Conservation (phyloP, 2,329 filamentous ascomycete genomes). For the Ophiostoma tasmaniense region DNA sequence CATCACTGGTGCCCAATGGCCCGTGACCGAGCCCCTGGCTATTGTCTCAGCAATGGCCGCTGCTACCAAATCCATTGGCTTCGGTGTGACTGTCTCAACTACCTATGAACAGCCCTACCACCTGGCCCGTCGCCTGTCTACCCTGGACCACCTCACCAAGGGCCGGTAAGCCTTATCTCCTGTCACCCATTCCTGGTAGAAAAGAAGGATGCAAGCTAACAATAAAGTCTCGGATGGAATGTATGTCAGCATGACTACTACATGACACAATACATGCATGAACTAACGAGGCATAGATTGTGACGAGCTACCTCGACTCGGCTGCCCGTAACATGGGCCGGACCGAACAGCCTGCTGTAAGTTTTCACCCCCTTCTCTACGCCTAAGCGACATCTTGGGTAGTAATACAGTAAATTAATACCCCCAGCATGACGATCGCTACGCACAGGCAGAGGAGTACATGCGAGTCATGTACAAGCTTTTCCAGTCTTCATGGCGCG, state of each 20-base stretch:
- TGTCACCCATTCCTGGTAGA: background rate
- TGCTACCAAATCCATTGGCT: constrained; percentile 20
- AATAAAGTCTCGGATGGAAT: constrained; percentile 3
- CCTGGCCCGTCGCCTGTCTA: constrained; percentile 18
- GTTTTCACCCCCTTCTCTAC: background rate
- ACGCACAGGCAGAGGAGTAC: constrained; percentile 23
- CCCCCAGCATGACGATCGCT: constrained; percentile 22
- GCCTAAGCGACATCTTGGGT: background rate
- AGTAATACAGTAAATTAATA: background rate
- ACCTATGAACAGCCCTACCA: constrained; percentile 21
- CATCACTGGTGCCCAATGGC: constrained; percentile 57
- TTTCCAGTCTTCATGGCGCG: constrained; percentile 18
- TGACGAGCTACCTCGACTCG: constrained; percentile 21
- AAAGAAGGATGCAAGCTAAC: background rate
- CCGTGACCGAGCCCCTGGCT: constrained; percentile 59
- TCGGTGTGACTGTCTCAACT: constrained; percentile 19
- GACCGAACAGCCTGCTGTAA: constrained; percentile 10
- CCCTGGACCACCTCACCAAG: constrained; percentile 19
- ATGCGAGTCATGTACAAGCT: constrained; percentile 23
- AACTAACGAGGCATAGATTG: constrained; percentile 14
- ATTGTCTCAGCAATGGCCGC: constrained; percentile 28
- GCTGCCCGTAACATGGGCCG: constrained; percentile 20
- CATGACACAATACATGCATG: background rate
- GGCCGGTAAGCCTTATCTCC: background rate
- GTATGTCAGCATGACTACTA: background rate